phyloP scores from a whole-genome alignment of 2,329 filamentous ascomycete genomes.

The Botrytis hyacinthi region DNA sequence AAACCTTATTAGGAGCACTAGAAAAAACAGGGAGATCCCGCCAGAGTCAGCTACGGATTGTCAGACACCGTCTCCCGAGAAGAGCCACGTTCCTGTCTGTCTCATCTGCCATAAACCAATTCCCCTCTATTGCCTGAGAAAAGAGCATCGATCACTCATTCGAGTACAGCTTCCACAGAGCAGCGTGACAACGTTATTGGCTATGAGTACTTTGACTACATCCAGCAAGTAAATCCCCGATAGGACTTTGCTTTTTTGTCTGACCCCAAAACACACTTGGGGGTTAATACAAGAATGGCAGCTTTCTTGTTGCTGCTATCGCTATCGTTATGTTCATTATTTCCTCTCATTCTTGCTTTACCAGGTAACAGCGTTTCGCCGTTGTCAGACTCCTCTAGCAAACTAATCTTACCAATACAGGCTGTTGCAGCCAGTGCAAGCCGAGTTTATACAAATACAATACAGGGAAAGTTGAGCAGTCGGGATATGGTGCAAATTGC shows the following conservation, averaged over 20 bases:
- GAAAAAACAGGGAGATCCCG: neutral
- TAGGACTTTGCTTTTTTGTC: constrained; percentile 15
- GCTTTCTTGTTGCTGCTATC: constrained; percentile 5
- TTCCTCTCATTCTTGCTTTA: constrained; percentile 14
- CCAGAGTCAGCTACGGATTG: neutral
- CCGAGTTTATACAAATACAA: constrained; percentile 25
- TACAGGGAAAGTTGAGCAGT: constrained; percentile 25
- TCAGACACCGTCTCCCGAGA: neutral
- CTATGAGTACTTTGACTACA: constrained; percentile 10
- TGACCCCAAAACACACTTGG: neutral
- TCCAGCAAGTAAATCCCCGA: constrained; percentile 15
- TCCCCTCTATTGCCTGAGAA: neutral
- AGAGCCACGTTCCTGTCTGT: constrained; percentile 15
- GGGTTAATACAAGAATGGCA: constrained; percentile 13
- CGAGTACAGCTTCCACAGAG: neutral
- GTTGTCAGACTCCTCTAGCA: constrained; percentile 9
- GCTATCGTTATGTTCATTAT: constrained; percentile 3
- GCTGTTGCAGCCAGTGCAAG: constrained; percentile 26
- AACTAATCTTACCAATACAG: constrained; percentile 18
- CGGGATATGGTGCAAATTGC: constrained; percentile 32
- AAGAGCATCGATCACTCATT: neutral
- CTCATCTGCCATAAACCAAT: constrained; percentile 10
- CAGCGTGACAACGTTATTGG: constrained; percentile 20
- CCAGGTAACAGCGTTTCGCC: constrained; percentile 8
- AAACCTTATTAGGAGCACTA: neutral